phyloP scores from a whole-genome alignment of 2,329 filamentous ascomycete species.

The Aspergillus pseudonomiae region DNA sequence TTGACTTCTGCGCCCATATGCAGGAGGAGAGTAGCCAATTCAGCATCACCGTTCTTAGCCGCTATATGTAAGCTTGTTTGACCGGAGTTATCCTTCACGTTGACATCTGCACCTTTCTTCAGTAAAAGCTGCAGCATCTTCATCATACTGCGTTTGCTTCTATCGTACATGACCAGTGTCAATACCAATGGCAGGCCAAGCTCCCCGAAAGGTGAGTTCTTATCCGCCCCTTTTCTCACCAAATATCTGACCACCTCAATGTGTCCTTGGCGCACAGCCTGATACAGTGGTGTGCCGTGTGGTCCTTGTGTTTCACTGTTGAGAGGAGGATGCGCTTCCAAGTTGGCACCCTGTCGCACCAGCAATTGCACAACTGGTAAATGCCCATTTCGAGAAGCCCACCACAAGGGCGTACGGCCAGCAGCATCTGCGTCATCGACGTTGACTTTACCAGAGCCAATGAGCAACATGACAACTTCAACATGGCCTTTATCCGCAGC shows the following conservation, averaged over 20 bases:
- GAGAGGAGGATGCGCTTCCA: conserved; percentile 16
- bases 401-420: conserved; percentile 26
- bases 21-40: conserved; percentile 20
- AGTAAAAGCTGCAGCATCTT: conserved; percentile 25
- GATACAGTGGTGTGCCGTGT: conserved; percentile 25
- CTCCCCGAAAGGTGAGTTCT: conserved; percentile 24
- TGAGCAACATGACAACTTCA: conserved; percentile 26
- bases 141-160: conserved; percentile 20
- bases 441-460: conserved; percentile 25
- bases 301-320: conserved; percentile 9
- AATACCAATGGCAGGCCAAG: conserved; percentile 22
- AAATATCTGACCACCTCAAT: conserved; percentile 31
- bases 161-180: conserved; percentile 22
- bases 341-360: conserved; percentile 21
- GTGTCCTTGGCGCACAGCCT: conserved; percentile 27
- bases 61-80: conserved; percentile 26
- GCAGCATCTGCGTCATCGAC: conserved; percentile 23
- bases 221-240: conserved; percentile 26
- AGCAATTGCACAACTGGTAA: conserved; percentile 25
- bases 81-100: conserved; percentile 22
- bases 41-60: conserved; percentile 20
- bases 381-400: conserved; percentile 27
- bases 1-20: conserved; percentile 20
- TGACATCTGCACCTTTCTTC: conserved; percentile 28
- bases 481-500: conserved; percentile 24